A percentile compares a stretch with the other conserved stretches of the same genome.
phyloP scores from a whole-genome alignment of 805 yeast species.

The Zygosaccharomyces siamensis region DNA sequence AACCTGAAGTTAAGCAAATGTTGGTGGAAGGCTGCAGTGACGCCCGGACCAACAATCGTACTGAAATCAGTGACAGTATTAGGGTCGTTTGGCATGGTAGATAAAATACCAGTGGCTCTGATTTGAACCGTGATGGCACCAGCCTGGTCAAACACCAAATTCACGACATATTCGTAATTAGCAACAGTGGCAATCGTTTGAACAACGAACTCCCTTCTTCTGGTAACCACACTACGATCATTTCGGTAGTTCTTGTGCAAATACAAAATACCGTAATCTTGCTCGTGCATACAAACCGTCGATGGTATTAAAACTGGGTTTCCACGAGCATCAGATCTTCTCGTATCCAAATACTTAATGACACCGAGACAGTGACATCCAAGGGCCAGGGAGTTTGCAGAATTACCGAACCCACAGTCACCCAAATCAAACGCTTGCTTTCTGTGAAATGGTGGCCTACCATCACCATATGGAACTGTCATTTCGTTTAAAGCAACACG shows the following conservation, averaged over 20 bases:
- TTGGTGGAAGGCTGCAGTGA: conserved; percentile 80
- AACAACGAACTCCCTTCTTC: conserved; percentile 73
- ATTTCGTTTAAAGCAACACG: conserved; percentile 71
- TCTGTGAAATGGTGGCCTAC: conserved; percentile 77
- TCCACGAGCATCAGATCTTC: conserved; percentile 54
- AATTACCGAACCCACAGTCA: conserved; percentile 76
- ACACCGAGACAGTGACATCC: conserved; percentile 84
- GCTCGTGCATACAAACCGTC: conserved; percentile 77
- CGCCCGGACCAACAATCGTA: conserved; percentile 73
- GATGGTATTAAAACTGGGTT: conserved; percentile 58
- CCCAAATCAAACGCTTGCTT: conserved; percentile 85
- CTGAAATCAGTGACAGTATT: conserved; percentile 62
- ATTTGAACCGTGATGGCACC: conserved; percentile 75
- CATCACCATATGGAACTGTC: conserved; percentile 88
- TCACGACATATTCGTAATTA: conserved; percentile 74
- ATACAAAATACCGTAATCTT: conserved; percentile 69
- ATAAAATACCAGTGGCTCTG: conserved; percentile 81
- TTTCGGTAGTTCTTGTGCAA: conserved; percentile 81
- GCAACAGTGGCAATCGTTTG: conserved; percentile 83
- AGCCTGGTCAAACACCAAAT: conserved; percentile 68
- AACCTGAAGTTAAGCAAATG: conserved; percentile 74
- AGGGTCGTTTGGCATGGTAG: conserved; percentile 77
- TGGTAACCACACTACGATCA: conserved; percentile 60
- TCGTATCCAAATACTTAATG: conserved; percentile 66
- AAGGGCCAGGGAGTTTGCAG: conserved; percentile 59